Evolutionary conservation across 441 rosid species (phyloP).

Genomic region (Aleurites moluccanus): DNA sequence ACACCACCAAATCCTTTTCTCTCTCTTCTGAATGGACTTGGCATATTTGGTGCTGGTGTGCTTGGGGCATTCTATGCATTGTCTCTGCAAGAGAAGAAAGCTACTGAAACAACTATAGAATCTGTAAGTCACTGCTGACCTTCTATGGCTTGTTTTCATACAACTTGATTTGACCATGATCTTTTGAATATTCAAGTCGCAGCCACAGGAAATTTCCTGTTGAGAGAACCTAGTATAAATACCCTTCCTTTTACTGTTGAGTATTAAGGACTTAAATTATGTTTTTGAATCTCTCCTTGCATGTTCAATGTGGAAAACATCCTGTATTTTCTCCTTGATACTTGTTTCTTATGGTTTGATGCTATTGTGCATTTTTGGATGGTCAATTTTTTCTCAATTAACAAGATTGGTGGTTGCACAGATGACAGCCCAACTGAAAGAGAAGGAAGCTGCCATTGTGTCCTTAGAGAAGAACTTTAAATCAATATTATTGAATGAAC

Average conservation of each 20-base stretch:
- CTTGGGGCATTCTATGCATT: slow-evolving; percentile 88
- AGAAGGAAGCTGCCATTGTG: slow-evolving; percentile 59
- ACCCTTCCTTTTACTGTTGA: not conserved
- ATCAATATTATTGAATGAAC: slow-evolving; percentile 54
- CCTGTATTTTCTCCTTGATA: not conserved
- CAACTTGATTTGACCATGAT: slow-evolving; percentile 8
- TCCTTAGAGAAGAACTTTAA: slow-evolving; percentile 58
- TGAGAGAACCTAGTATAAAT: not conserved
- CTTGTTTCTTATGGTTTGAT: not conserved
- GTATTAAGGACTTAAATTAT: not conserved
- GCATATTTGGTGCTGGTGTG: slow-evolving; percentile 68
- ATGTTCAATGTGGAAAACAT: slow-evolving; percentile 1
- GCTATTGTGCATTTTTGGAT: not conserved
- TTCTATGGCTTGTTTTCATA: slow-evolving; percentile 14
- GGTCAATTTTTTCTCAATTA: slow-evolving; percentile 10
- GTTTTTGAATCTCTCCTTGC: not conserved
- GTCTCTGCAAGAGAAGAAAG: slow-evolving; percentile 57
- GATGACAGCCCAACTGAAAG: slow-evolving; percentile 64
- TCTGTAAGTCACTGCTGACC: slow-evolving; percentile 51
- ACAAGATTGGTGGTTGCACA: slow-evolving; percentile 37
- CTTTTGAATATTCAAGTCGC: slow-evolving; percentile 13
- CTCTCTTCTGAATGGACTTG: slow-evolving; percentile 75
- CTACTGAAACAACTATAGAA: slow-evolving; percentile 51
- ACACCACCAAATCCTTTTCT: slow-evolving; percentile 58
- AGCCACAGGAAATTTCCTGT: not conserved